Evolutionary conservation across 371 early-diverging fungal species (phyloP).

Genomic region (Mortierella sp.): DNA sequence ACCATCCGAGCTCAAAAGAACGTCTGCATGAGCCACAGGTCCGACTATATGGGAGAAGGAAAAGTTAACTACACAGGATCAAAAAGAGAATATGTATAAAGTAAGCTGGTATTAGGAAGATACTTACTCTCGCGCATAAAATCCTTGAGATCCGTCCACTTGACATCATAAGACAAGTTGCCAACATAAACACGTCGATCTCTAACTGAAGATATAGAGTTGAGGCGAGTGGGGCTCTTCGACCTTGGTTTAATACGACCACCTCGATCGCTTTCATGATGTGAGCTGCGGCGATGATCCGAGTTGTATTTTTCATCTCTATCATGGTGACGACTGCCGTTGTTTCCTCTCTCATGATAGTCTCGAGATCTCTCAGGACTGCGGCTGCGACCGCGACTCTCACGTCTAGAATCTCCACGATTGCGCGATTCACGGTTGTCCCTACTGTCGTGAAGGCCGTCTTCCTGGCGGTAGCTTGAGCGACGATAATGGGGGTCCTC

Average conservation of each 20-base stretch:
- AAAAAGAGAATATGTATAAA: constrained; percentile 3
- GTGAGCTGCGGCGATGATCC: constrained; percentile 17
- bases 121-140: constrained; percentile 83
- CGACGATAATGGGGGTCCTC: constrained; percentile 42
- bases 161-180: constrained; percentile 73
- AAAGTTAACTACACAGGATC: neutral
- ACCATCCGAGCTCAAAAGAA: constrained; percentile 46
- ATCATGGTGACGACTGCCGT: constrained; percentile 11
- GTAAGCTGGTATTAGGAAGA: too few species aligned
- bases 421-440: constrained; percentile 20
- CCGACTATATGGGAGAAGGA: constrained; percentile 28
- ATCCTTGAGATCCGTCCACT: constrained; percentile 77
- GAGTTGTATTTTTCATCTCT: constrained; percentile 35
- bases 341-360: neutral
- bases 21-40: constrained; percentile 53
- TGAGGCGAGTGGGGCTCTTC: constrained; percentile 33
- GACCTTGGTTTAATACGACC: constrained; percentile 30
- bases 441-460: constrained; percentile 8
- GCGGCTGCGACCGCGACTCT: constrained; percentile 17
- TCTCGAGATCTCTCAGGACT: constrained; percentile 15
- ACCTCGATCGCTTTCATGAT: constrained; percentile 10
- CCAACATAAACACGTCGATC: constrained; percentile 76
- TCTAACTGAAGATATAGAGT: neutral
- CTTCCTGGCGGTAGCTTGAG: constrained; percentile 9
- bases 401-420: constrained; percentile 9